Evolutionary conservation across 129 eudicot genomes (phyloP).

Genomic region (Helianthus annuus): DNA sequence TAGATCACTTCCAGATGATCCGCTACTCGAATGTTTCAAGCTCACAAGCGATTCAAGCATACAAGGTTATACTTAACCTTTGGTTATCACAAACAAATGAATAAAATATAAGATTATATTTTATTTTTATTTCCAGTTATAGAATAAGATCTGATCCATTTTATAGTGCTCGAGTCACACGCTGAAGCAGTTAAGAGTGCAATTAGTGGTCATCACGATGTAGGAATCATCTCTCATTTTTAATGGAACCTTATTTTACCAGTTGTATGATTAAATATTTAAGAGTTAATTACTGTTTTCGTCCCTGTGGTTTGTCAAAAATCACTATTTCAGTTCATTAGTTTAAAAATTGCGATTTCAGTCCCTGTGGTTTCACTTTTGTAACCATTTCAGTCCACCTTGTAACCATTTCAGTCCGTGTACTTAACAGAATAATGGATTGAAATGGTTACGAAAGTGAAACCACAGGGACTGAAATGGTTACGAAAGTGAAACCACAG

Average conservation of each 20-base stretch:
- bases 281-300: too few relatives aligned
- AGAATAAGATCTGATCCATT: slow-evolving; percentile 15
- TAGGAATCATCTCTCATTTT: slow-evolving; percentile 32
- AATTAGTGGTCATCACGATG: slow-evolving; percentile 55
- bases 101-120: neutral
- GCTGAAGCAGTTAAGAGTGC: slow-evolving; percentile 64
- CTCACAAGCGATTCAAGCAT: slow-evolving; percentile 47
- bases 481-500: too few relatives aligned
- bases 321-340: too few relatives aligned
- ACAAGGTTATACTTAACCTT: slow-evolving; percentile 47
- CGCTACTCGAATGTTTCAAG: slow-evolving; percentile 83
- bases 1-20: slow-evolving; percentile 90
- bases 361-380: too few relatives aligned
- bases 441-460: too few relatives aligned
- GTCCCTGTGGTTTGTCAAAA: too few relatives aligned
- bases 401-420: too few relatives aligned
- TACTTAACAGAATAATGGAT: too few relatives aligned
- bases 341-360: too few relatives aligned
- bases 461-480: too few relatives aligned
- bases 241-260: neutral
- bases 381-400: too few relatives aligned
- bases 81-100: neutral
- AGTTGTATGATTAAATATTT: neutral
- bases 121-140: neutral
- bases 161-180: slow-evolving; percentile 56